Evolutionary conservation across 2,329 filamentous ascomycete species (phyloP).

Genomic region (Aspergillus sp.): DNA sequence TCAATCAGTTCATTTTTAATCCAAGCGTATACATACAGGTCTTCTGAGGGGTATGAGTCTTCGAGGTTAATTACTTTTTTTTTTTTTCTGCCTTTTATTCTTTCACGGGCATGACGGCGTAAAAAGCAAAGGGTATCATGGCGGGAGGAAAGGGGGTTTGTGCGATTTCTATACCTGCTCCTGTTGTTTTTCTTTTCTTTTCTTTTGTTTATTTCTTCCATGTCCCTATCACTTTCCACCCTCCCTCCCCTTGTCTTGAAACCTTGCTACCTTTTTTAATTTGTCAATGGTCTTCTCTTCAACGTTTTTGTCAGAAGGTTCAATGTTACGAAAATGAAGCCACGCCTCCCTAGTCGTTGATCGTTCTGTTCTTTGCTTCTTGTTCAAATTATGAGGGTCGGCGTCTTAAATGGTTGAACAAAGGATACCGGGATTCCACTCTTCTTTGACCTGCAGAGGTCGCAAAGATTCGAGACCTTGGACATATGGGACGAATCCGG

Average conservation of each 20-base stretch:
- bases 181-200: constrained; percentile 7
- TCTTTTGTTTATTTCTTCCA: constrained; percentile 8
- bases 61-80: constrained; percentile 18
- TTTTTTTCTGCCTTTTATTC: constrained; percentile 20
- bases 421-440: constrained; percentile 15
- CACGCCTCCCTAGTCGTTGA: constrained; percentile 21
- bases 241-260: constrained; percentile 11
- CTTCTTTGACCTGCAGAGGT: constrained; percentile 18
- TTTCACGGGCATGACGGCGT: constrained; percentile 35
- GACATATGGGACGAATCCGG: constrained; percentile 21
- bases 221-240: constrained; percentile 6
- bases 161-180: constrained; percentile 7
- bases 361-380: constrained; percentile 19
- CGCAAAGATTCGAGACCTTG: constrained; percentile 22
- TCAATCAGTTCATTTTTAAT: constrained; percentile 29
- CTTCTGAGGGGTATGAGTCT: constrained; percentile 32
- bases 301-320: constrained; percentile 17
- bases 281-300: constrained; percentile 19
- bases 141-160: constrained; percentile 16
- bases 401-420: constrained; percentile 23
- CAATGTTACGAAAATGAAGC: constrained; percentile 24
- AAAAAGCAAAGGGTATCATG: constrained; percentile 24
- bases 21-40: constrained; percentile 40
- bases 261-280: constrained; percentile 9
- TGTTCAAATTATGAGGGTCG: constrained; percentile 24